A percentile compares a stretch with the other conserved stretches of the same genome.
Conservation (phyloP, 257 asterid genomes). For the Linderniella brevidens region DNA sequence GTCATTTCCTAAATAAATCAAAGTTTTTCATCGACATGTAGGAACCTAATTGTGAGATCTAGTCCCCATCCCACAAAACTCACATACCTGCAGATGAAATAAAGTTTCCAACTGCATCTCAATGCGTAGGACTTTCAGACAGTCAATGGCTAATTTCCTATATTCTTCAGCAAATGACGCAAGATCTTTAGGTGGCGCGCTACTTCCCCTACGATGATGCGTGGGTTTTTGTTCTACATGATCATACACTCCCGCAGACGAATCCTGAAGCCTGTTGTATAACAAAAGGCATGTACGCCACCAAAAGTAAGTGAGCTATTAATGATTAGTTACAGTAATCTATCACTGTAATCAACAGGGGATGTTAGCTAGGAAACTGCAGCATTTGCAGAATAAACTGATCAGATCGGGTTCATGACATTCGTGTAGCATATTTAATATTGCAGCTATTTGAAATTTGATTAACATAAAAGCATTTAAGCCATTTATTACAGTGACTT, state of each 20-base stretch:
- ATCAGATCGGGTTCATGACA: no score
- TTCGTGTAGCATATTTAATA: conserved; percentile 3
- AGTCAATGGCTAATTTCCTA: conserved; percentile 83
- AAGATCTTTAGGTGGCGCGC: conserved; percentile 60
- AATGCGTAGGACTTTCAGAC: conserved; percentile 88
- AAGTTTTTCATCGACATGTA: conserved; percentile 12
- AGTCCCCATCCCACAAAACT: neutral
- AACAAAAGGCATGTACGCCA: conserved; percentile 11
- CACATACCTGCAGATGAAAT: conserved; percentile 84
- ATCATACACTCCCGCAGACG: conserved; percentile 39
- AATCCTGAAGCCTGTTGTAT: conserved; percentile 58
- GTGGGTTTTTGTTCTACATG: conserved; percentile 39
- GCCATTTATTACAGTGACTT: no score
- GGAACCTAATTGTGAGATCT: neutral
- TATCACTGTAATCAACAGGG: neutral
- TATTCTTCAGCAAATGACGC: conserved; percentile 86
- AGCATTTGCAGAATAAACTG: no score
- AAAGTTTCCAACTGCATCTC: conserved; percentile 97
- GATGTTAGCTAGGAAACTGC: no score
- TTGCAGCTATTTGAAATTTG: neutral
- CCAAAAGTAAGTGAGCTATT: conserved; percentile 6
- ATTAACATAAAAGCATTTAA: no score
- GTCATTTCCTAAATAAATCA: conserved; percentile 59
- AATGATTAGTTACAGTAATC: conserved; percentile 6
- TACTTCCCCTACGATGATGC: conserved; percentile 46